Evolutionary conservation across 2,329 filamentous ascomycete genomes (phyloP), one percentile per base, ranked within the genome.

Genomic region (Cryphonectria nitschkei): DNA sequence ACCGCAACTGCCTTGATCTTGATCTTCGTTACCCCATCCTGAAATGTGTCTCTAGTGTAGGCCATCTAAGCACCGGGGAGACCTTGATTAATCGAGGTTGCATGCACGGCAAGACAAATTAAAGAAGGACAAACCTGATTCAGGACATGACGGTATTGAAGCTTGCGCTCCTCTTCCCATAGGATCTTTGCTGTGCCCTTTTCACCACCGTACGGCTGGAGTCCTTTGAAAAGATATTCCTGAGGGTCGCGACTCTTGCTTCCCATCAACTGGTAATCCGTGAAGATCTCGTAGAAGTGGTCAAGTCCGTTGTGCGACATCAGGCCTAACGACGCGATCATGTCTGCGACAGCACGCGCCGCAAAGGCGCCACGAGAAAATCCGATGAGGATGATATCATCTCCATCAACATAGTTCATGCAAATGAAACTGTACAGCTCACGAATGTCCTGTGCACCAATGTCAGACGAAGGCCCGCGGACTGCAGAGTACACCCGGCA

Each of bases 1-100:
- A 86, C 84, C 7, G 80, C 84, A 37, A 86, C 78, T 1, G 83
- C 84, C 71, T 82, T 81, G 68, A 86, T 80, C 9, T 76, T 79
- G 52, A 86, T 81, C 16, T 79, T 72, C 43, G 78, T 73, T 34
- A 73, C 65, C 39, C 75, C 77, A 62, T 81, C 77, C 5, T 73
- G 75, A 70, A 77, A 78, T 29, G 77, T 76, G 62, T 82, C 79
- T 60, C 80, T 78, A 0, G 82, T 82, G 63, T 82, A 76, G 1
- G 73, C 74, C 41, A 75, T 69, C 76, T 81, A 19, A 41, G 34
- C 39, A n/a, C 8, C 7, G n/a, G 13, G 7, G 11, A 32, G 26
- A 64, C 8, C n/a, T 2, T 16, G 3, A 2, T 34, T 13, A 62
- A n/a, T 13, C 26, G 14, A 39, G 8, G 26, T 2, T 26, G 14